These are phyloP conservation scores for Globisporangium apiculatum DNA, from an alignment of 352 stramenopile genomes.

Conservation along the genomic window DNA sequence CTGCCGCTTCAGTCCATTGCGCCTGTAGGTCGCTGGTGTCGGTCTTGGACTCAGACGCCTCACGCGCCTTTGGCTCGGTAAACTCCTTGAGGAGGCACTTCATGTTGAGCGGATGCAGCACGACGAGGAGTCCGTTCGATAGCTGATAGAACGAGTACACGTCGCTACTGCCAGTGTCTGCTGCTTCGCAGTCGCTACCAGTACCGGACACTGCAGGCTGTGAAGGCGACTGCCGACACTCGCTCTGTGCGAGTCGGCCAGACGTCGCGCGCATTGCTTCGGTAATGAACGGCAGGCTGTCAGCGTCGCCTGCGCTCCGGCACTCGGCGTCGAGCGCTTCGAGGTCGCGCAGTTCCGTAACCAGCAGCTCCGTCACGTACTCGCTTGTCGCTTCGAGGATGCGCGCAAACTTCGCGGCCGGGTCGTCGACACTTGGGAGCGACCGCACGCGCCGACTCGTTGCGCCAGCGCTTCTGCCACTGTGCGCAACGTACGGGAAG, in stretches of 20 bases:
- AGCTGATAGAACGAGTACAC: constrained; percentile 87
- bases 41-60: constrained; percentile 6
- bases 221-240: neutral
- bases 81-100: constrained; percentile 83
- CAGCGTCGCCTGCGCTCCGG: constrained; percentile 59
- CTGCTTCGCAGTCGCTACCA: neutral
- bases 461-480: neutral
- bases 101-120: constrained; percentile 88
- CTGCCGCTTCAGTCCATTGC: constrained; percentile 22
- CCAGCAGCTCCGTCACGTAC: constrained; percentile 54
- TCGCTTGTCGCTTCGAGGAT: constrained; percentile 65
- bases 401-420: constrained; percentile 55
- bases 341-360: constrained; percentile 61
- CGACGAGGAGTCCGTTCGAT: constrained; percentile 77
- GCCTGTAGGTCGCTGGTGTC: constrained; percentile 18
- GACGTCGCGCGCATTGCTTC: constrained; percentile 73
- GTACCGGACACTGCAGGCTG: neutral
- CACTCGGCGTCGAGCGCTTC: constrained; percentile 64
- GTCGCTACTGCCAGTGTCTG: neutral
- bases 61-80: constrained; percentile 19
- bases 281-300: constrained; percentile 72
- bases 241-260: constrained; percentile 36
- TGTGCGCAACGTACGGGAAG: constrained; percentile 47
- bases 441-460: constrained; percentile 23
- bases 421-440: constrained; percentile 62